phyloP scores from a whole-genome alignment of 176 grass and related monocot genomes.

The Aegilops longissima region DNA sequence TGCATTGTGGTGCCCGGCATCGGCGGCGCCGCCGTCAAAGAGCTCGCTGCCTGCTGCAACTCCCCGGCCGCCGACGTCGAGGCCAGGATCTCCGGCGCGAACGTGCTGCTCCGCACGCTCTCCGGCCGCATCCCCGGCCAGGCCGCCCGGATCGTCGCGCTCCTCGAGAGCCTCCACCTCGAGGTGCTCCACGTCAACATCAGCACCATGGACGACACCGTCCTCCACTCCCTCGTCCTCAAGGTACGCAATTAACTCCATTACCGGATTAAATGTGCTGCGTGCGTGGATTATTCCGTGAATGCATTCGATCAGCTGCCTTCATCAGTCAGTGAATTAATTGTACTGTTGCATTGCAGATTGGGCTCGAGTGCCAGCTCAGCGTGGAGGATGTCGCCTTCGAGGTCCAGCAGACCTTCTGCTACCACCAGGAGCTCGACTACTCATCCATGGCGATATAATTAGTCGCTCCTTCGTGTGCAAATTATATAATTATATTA shows the following conservation, averaged over 20 bases:
- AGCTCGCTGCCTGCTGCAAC: constrained; percentile 91
- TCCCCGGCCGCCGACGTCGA: constrained; percentile 83
- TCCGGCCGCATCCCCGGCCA: constrained; percentile 72
- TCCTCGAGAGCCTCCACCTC: constrained; percentile 69
- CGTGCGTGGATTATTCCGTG: background rate
- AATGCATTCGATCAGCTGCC: background rate
- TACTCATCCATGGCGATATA: constrained; percentile 11
- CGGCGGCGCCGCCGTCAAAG: constrained; percentile 13
- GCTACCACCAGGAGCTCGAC: constrained; percentile 35
- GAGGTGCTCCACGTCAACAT: constrained; percentile 95
- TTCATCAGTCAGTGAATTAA: background rate
- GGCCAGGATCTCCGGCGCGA: constrained; percentile 80
- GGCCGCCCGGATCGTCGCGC: constrained; percentile 52
- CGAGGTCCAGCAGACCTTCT: constrained; percentile 80
- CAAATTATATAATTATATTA: background rate
- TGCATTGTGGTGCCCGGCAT: background rate
- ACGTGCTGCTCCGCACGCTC: constrained; percentile 83
- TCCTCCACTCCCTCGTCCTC: constrained; percentile 91
- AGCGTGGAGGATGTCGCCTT: constrained; percentile 85
- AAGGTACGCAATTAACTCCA: constrained; percentile 27
- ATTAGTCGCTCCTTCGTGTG: background rate
- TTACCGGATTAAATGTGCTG: background rate
- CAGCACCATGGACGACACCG: constrained; percentile 92
- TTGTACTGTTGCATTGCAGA: constrained; percentile 30
- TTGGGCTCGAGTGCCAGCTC: constrained; percentile 90